Evolutionary conservation across 768 basidiomycete species (phyloP), one percentile per base, ranked within the genome.

Genomic region (Kwoniella botswanensis): DNA sequence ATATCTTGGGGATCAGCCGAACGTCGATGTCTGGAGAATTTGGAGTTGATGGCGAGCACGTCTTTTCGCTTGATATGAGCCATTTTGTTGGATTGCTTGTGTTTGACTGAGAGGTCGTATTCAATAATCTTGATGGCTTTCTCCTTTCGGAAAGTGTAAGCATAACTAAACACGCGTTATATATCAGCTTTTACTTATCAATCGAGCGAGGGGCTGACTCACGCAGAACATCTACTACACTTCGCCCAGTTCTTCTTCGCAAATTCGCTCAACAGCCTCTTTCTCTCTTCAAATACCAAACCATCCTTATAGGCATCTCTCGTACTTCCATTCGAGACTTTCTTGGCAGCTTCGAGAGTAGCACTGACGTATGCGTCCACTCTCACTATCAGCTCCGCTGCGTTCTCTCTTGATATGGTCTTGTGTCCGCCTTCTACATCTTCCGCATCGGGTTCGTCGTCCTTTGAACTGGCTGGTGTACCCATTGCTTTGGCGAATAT

Each of bases 111-210:
- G 42, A 98, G 87, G 76, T 95, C 94, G 79, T 93, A 93, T 85
- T 98, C 94, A 80, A 98, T 91, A 66, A 99, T 88, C 85, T 98
- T 98, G 62, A 92, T 93, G 83, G 92, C 87, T 0, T 93, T 93
- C 79, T 99, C 97, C 83, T 93, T 98, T 64, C 95, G 91, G 84
- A 92, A 93, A 0, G 94, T 93, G 81, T 93, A 94, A 2, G 88
- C 90, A 75, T 87, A 84, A 35, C 93, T 95, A 74, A 2, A 54
- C 29, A 13, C 43, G 15, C 7, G 10, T 11, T 56, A 13, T 57
- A 15, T 22, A 50, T 68, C 57, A 72, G 62, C 21, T 52, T 66
- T 17, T 24, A 29, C 17, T 58, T 50, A 7, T n/a, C 18, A 57
- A 26, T 18, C 11, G 50, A 56, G 12, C 15, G 22, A 63, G 21